Base-by-base conservation (phyloP, 1,284 basidiomycete species). In the Volvariella volvacea region DNA sequence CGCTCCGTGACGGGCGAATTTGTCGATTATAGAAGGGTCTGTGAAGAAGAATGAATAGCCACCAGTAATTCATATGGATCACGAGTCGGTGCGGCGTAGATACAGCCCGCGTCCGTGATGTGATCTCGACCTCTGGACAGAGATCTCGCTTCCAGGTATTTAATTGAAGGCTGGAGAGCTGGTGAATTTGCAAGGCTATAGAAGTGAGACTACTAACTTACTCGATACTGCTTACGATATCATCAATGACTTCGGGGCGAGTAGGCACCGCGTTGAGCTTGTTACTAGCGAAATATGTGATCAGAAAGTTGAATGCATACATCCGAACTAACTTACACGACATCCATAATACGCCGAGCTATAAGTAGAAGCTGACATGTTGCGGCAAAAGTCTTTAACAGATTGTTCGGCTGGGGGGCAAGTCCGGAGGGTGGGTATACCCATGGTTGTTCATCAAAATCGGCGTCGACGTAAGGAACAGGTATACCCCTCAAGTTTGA, bases 51-150 rank as follows among this genome's bases (percentile, higher is more conserved):
- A 80, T 72, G 33, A 69, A 62, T 12, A 71, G 61, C 72, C 73
- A 76, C 56, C 71, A 69, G 50, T 74, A 74, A 2, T 68, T 62
- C n/a, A 76, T 54, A 52, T 80, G 75, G 46, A 79, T 56, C 64
- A 73, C 74, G 6, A 80, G 55, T 15, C 74, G 64, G 47, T 80
- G 75, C 0, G 76, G 76, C 2, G 73, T 61, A 2, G 72, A 67
- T 12, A 58, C 66, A 10, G 58, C 58, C 19, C 65, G 59, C 32
- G 63, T 68, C 0, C 67, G 57, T 2, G 63, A 60, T 9, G 65
- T 67, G 22, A 78, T 57, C 28, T 71, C 62, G 21, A 78, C 59
- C 16, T 72, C 63, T 1, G 65, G 53, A 0, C 73, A 60, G 1
- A 78, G 58, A 0, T 60, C 55, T 21, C 72, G 67, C 46, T 70